A percentile compares a stretch with the other conserved stretches of the same genome.
phyloP scores from a whole-genome alignment of 2,329 filamentous ascomycete genomes.

The Aquanectria penicillioides region DNA sequence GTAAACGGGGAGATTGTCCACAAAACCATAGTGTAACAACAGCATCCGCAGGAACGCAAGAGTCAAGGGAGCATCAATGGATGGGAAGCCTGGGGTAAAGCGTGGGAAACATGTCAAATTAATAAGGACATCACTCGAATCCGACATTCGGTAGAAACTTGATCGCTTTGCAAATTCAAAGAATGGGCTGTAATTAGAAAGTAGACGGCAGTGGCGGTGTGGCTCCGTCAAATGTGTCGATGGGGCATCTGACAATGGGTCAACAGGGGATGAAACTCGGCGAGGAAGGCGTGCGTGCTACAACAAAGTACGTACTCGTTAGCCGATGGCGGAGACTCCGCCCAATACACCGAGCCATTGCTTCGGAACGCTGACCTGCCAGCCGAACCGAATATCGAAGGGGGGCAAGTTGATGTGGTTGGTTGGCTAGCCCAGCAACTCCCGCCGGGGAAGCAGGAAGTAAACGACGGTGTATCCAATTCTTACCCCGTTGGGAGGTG shows the following conservation, averaged over 20 bases:
- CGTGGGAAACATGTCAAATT: no score
- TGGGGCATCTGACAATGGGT: slow-evolving; percentile 3
- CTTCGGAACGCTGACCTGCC: slow-evolving; percentile 38
- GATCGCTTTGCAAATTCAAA: not conserved
- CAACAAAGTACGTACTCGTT: slow-evolving; percentile 25
- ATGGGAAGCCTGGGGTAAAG: no score
- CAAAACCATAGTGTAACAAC: not conserved
- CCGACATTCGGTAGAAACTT: no score
- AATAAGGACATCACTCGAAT: no score
- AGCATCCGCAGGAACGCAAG: no score
- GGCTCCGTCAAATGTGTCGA: not conserved
- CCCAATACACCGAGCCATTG: slow-evolving; percentile 34
- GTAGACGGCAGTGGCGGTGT: slow-evolving; percentile 16
- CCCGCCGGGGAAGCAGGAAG: slow-evolving; percentile 35
- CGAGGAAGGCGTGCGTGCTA: slow-evolving; percentile 25
- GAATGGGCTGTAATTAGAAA: not conserved
- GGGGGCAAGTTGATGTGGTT: slow-evolving; percentile 21
- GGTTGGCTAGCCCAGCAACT: slow-evolving; percentile 14
- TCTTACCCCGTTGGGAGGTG: slow-evolving; percentile 15
- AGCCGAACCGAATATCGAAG: slow-evolving; percentile 30
- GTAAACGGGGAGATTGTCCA: slow-evolving; percentile 11
- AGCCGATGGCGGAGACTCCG: slow-evolving; percentile 20
- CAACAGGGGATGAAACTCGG: slow-evolving; percentile 25
- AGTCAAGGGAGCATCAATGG: no score
- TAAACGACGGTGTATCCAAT: slow-evolving; percentile 15